Evolutionary conservation across 2,329 filamentous ascomycete species (phyloP), one percentile per base, ranked within the genome.

Genomic region (Corinectria fuckeliana): DNA sequence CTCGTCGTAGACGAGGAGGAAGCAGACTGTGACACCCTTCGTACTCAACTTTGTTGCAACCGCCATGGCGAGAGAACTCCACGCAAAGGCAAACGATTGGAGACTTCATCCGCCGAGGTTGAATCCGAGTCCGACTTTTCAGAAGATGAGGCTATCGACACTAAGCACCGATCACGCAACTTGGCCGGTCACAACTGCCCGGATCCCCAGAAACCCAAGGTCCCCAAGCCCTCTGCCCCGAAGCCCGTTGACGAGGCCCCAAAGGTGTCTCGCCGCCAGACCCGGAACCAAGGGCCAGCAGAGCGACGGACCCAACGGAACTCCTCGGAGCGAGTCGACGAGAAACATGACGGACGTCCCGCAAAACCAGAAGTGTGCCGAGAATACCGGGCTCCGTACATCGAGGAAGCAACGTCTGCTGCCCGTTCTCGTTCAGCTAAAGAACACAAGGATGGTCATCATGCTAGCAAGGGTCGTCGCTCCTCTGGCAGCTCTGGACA

Each of bases 221-320:
- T 32, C 13, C 10, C 23, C 5, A 11, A 42, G 23, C 26, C n/a
- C 30, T 14, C 14, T 9, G 0, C 26, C 14, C 39, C 8, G 5
- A 54, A 44, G 41, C 54, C 54, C 4, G 38, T 41, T 9, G 63
- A 45, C 21, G 45, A 50, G 20, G 51, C 48, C 7, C 50, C 63
- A 23, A 38, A 50, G 5, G 56, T 63, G 1, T 56, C 62, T 7
- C 70, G 67, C 49, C 64, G 56, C 26, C 67, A 71, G 4, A 60
- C 63, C 10, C 67, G 73, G 18, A 65, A 42, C 14, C 42, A 61
- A 26, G 68, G 71, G 25, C 71, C 74, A 23, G 64, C 68, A 21
- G 64, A 68, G 14, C 71, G 74, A 10, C 67, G 73, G 50, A 70
- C 68, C 18, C 66, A 74, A 41, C 61, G 74, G 21, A 63, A 62